Evolutionary conservation across 208 protist genomes (phyloP).

Genomic region (Trichomonas tenax): DNA sequence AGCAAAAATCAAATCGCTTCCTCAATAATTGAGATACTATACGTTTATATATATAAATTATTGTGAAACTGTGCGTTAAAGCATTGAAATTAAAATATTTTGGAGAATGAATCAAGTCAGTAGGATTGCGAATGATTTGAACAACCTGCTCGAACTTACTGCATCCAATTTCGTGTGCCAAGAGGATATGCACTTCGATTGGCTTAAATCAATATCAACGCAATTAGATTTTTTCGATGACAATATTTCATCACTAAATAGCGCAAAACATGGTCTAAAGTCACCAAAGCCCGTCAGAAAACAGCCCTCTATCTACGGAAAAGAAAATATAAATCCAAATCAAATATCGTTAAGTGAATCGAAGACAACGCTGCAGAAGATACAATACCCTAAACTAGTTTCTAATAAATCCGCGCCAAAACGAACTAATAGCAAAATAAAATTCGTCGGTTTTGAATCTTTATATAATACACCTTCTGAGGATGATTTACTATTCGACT

Average conservation of each 20-base stretch:
- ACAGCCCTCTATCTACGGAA: not conserved
- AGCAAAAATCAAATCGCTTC: no score
- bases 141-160: not conserved
- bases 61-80: no score
- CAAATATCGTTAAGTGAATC: not conserved
- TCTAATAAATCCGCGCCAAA: not conserved
- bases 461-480: no score
- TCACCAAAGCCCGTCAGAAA: not conserved
- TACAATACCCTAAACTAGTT: not conserved
- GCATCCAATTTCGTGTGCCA: not conserved
- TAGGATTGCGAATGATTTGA: not conserved
- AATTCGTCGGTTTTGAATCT: no score
- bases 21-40: no score
- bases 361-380: not conserved
- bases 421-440: not conserved
- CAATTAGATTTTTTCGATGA: not conserved
- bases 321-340: not conserved
- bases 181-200: not conserved
- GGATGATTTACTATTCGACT: no score
- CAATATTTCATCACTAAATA: not conserved
- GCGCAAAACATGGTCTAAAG: not conserved
- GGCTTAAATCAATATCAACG: not conserved
- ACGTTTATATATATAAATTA: no score
- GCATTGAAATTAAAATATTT: not conserved
- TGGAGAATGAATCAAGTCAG: not conserved